Evolutionary conservation across 495 filamentous ascomycete genomes (phyloP), one percentile per base, ranked within the genome.

Genomic region (Rostrohypoxylon terebratum): DNA sequence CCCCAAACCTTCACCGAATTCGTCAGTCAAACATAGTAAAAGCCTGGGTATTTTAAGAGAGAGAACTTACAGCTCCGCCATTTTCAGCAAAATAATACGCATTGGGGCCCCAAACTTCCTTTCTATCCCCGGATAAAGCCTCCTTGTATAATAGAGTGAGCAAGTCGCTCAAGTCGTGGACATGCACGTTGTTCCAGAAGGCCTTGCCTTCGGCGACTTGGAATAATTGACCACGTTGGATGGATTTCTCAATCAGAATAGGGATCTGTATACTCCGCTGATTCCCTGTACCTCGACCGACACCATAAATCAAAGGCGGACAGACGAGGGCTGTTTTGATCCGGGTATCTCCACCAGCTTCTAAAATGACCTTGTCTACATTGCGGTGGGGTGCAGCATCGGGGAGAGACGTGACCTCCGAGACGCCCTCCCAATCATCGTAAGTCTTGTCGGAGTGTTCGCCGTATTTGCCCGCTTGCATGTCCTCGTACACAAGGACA

Each of bases 161-260:
- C 23, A 53, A n/a, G 3, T 31, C 48, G 48, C 48, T 31, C 0
- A 53, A 23, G 23, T 53, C 48, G 23, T 31, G 23, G 2, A 53
- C 13, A 25, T 53, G 48, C 21, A 53, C 48, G 13, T 53, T 53
- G 13, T 53, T 53, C 23, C 48, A 53, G 7, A 14, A 53, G 9
- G 48, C 48, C n/a, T 53, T 31, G 3, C 48, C 48, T n/a, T 53
- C 48, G 25, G 23, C 48, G 5, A 53, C 23, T 25, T 53, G 48
- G 23, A 53, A 53, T 1, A 5, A 23, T 8, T 53, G 16, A 13
- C 48, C 48, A 5, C 48, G 48, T 14, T 31, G 14, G 0, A 53
- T 11, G 25, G 28, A 53, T 3, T 14, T 6, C 5, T 53, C 21
- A 4, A 31, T 31, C 48, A 53, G 23, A 23, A 3, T 0, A 5